Percentiles rank a stretch among this genome's conserved stretches.
Evolutionary conservation across 164 flowering plant species (phyloP).

Genomic region (Stephania cephalantha): DNA sequence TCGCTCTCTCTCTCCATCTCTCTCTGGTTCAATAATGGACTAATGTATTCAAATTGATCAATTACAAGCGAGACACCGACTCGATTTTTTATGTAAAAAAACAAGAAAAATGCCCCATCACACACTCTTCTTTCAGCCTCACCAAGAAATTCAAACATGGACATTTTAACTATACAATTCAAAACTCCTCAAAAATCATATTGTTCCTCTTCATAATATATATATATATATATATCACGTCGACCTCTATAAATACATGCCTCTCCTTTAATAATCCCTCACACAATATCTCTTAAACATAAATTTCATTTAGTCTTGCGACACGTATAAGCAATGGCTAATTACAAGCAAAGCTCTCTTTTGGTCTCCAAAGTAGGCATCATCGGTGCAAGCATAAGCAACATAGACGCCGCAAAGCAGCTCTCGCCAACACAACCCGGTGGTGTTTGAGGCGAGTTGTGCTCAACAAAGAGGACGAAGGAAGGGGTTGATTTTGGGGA

Average conservation of each 20-base stretch:
- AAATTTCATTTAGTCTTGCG: too few species aligned
- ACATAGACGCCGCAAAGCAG: constrained; percentile 85
- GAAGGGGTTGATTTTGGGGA: too few species aligned
- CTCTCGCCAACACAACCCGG: constrained; percentile 48
- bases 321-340: too few species aligned
- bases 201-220: neutral
- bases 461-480: too few species aligned
- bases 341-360: constrained; percentile 1
- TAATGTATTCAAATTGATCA: too few species aligned
- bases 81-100: too few species aligned
- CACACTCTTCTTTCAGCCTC: too few species aligned
- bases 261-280: neutral
- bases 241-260: neutral
- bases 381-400: constrained; percentile 87
- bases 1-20: too few species aligned
- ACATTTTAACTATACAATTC: neutral
- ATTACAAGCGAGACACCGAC: too few species aligned
- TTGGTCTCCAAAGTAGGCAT: constrained; percentile 52
- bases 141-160: neutral
- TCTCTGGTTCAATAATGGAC: too few species aligned
- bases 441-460: constrained; percentile 80
- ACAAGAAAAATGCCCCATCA: too few species aligned
- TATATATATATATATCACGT: neutral
- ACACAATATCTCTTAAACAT: neutral
- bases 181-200: neutral